These are phyloP conservation scores for Umbilicaria muhlenbergii DNA, from an alignment of 495 filamentous ascomycete species.

Conservation along the genomic window DNA sequence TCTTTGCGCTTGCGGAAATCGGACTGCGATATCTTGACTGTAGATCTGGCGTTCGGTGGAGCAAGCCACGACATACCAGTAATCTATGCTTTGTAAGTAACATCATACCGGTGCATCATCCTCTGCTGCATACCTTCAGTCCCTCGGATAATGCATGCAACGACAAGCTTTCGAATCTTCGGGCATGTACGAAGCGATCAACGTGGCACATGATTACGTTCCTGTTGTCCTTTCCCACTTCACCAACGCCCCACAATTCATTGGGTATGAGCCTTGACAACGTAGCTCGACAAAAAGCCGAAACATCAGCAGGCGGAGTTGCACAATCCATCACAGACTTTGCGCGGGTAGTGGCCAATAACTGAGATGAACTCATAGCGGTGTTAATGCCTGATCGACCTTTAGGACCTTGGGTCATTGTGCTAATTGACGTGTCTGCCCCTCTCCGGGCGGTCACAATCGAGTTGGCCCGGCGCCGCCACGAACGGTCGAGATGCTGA, in stretches of 20 bases:
- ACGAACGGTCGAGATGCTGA: too few relatives aligned
- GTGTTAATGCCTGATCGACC: not conserved
- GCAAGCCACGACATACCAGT: conserved; percentile 57
- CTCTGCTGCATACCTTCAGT: conserved; percentile 43
- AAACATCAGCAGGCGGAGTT: conserved; percentile 52
- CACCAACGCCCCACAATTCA: conserved; percentile 54
- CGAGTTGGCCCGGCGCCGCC: too few relatives aligned
- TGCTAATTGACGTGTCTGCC: not conserved
- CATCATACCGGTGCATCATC: not conserved
- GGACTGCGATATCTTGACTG: conserved; percentile 43
- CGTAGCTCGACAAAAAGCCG: conserved; percentile 75
- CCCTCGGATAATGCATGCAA: conserved; percentile 65
- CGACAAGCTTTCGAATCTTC: conserved; percentile 67
- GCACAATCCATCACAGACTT: conserved; percentile 50
- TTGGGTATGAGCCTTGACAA: conserved; percentile 59
- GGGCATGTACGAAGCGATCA: conserved; percentile 58
- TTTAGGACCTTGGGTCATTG: not conserved
- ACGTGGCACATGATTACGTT: conserved; percentile 45
- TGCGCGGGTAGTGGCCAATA: conserved; percentile 7
- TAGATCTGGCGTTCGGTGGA: conserved; percentile 23
- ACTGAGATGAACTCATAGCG: conserved; percentile 2
- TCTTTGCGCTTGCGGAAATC: conserved; percentile 66
- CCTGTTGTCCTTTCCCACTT: conserved; percentile 40
- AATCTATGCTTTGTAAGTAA: conserved; percentile 29
- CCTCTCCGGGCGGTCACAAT: too few relatives aligned